These are phyloP conservation scores for Magnusiomyces magnusii DNA, from an alignment of 1,139 yeast species.

Conservation along the genomic window DNA sequence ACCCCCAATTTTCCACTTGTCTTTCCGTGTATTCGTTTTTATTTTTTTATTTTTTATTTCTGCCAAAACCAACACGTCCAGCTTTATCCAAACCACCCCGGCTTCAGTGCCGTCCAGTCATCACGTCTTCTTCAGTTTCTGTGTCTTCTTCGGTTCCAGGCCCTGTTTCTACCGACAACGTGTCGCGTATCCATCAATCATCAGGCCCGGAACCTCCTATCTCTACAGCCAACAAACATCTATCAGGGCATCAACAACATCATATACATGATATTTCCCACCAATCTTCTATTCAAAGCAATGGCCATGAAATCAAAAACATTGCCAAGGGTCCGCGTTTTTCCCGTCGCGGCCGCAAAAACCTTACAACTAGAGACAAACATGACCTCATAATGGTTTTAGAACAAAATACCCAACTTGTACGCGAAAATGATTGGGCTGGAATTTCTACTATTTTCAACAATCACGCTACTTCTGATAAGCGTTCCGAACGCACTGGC, in stretches of 20 bases:
- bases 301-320: not conserved
- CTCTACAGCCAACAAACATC: not conserved
- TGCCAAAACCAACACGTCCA: not conserved
- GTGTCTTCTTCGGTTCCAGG: not conserved
- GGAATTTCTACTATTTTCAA: conserved; percentile 10
- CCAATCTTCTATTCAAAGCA: not conserved
- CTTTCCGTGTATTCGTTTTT: too few species aligned
- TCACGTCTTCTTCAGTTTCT: not conserved
- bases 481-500: conserved; percentile 11
- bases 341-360: conserved; percentile 12
- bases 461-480: conserved; percentile 7
- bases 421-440: conserved; percentile 13
- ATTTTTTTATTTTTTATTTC: too few species aligned
- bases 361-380: conserved; percentile 10
- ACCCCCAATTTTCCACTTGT: too few species aligned
- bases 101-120: not conserved
- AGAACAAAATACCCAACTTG: conserved; percentile 6
- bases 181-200: not conserved
- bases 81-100: not conserved
- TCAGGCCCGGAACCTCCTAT: not conserved
- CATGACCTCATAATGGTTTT: conserved; percentile 9
- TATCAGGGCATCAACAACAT: not conserved
- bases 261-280: not conserved
- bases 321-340: conserved; percentile 7
- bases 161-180: not conserved